These are phyloP conservation scores for Ilyonectria destructans DNA, from an alignment of 2,329 filamentous ascomycete species.

Conservation along the genomic window DNA sequence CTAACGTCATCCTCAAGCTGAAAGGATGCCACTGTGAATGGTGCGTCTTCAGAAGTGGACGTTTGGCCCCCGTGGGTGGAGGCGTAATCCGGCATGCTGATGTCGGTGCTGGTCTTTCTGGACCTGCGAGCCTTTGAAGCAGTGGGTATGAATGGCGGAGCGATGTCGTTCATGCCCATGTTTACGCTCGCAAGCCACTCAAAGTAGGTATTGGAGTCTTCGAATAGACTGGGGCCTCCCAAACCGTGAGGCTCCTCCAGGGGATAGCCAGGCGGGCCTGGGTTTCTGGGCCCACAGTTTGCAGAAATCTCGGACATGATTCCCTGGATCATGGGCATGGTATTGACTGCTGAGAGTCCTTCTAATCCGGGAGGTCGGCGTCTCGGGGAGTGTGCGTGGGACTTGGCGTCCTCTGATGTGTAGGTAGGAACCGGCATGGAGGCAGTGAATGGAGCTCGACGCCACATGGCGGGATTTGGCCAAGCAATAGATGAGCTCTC, in stretches of 20 bases:
- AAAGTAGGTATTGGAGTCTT: conserved; percentile 47
- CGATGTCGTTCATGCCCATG: conserved; percentile 30
- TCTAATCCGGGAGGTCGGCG: conserved; percentile 37
- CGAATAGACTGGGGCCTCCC: conserved; percentile 38
- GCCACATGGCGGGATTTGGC: conserved; percentile 83
- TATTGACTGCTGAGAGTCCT: conserved; percentile 5
- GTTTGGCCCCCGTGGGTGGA: conserved; percentile 27
- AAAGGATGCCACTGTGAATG: conserved; percentile 42
- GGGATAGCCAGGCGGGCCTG: not conserved
- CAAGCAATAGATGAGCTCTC: conserved; percentile 84
- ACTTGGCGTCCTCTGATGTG: conserved; percentile 65
- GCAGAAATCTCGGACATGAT: conserved; percentile 4
- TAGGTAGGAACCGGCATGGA: conserved; percentile 60
- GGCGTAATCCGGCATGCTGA: conserved; percentile 61
- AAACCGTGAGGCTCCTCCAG: conserved; percentile 4
- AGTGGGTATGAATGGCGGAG: not conserved
- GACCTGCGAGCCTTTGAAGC: conserved; percentile 26
- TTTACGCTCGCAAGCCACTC: conserved; percentile 49
- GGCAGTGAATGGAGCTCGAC: conserved; percentile 61
- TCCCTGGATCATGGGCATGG: conserved; percentile 15
- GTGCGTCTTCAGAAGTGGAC: conserved; percentile 26
- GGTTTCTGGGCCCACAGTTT: not conserved
- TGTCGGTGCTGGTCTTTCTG: conserved; percentile 57
- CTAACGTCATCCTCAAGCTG: conserved; percentile 54
- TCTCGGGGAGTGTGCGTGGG: conserved; percentile 76